These are phyloP conservation scores for Bombardia bombarda DNA, from an alignment of 495 filamentous ascomycete species.

Conservation along the genomic window DNA sequence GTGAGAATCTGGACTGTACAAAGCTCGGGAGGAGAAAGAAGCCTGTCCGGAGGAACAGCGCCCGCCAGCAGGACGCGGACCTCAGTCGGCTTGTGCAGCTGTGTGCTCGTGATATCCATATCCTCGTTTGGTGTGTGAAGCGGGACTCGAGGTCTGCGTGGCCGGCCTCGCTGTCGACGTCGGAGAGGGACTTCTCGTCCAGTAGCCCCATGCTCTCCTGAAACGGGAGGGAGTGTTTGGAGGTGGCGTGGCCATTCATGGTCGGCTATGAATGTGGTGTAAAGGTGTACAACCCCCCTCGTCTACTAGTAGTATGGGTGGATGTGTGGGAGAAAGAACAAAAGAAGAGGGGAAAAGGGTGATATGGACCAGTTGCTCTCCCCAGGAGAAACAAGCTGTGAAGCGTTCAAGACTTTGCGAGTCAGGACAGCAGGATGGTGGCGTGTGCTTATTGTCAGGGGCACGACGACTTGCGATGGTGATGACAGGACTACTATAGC, in stretches of 20 bases:
- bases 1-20: slow-evolving; percentile 19
- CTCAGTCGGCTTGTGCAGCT: neutral
- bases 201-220: slow-evolving; percentile 27
- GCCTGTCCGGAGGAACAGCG: slow-evolving; percentile 14
- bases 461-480: too few relatives aligned
- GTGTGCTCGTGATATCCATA: neutral
- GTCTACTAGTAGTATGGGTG: too few relatives aligned
- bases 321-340: too few relatives aligned
- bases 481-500: too few relatives aligned
- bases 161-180: slow-evolving; percentile 23
- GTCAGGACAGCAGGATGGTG: too few relatives aligned
- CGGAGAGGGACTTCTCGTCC: slow-evolving; percentile 20
- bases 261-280: too few relatives aligned
- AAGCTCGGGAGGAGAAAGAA: slow-evolving; percentile 34
- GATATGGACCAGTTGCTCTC: too few relatives aligned
- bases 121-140: slow-evolving; percentile 3
- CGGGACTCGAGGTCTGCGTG: slow-evolving; percentile 16
- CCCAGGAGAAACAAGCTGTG: too few relatives aligned
- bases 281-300: too few relatives aligned
- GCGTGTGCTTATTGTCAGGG: too few relatives aligned
- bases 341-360: too few relatives aligned
- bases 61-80: neutral
- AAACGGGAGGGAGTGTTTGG: slow-evolving; percentile 17
- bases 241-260: slow-evolving; percentile 24
- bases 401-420: too few relatives aligned